A percentile compares a stretch with the other conserved stretches of the same genome.
phyloP scores from a whole-genome alignment of 352 stramenopile species.

The Thalassiosira exigua region DNA sequence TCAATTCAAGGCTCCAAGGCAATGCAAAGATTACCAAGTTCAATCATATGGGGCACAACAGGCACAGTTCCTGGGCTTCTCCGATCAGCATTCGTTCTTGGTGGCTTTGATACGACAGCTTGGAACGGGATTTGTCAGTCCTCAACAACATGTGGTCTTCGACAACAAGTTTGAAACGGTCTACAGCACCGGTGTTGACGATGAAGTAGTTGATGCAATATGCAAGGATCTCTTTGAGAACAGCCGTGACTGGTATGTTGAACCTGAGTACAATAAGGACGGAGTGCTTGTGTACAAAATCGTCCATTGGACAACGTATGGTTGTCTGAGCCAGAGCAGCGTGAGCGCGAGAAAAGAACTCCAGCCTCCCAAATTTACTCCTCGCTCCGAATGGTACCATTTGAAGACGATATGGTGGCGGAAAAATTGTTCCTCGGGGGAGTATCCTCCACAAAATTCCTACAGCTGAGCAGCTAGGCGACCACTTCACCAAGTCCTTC shows the following conservation, averaged over 20 bases:
- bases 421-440: too few relatives aligned
- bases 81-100: constrained; percentile 37
- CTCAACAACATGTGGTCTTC: constrained; percentile 51
- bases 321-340: too few relatives aligned
- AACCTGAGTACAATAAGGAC: constrained; percentile 13
- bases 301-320: too few relatives aligned
- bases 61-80: constrained; percentile 61
- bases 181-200: neutral
- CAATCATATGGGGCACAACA: constrained; percentile 19
- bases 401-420: too few relatives aligned
- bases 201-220: constrained; percentile 7
- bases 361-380: too few relatives aligned
- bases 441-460: too few relatives aligned
- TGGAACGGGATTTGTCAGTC: constrained; percentile 22
- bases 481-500: too few relatives aligned
- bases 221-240: constrained; percentile 14
- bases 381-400: too few relatives aligned
- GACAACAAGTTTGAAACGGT: constrained; percentile 52
- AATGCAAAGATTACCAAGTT: constrained; percentile 67
- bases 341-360: too few relatives aligned
- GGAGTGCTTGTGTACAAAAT: neutral
- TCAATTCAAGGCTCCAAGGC: constrained; percentile 57
- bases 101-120: constrained; percentile 42
- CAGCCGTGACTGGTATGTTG: constrained; percentile 18
- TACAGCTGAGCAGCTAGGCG: too few relatives aligned